Evolutionary conservation across 768 basidiomycete species (phyloP).

Genomic region (Obba rivulosa): DNA sequence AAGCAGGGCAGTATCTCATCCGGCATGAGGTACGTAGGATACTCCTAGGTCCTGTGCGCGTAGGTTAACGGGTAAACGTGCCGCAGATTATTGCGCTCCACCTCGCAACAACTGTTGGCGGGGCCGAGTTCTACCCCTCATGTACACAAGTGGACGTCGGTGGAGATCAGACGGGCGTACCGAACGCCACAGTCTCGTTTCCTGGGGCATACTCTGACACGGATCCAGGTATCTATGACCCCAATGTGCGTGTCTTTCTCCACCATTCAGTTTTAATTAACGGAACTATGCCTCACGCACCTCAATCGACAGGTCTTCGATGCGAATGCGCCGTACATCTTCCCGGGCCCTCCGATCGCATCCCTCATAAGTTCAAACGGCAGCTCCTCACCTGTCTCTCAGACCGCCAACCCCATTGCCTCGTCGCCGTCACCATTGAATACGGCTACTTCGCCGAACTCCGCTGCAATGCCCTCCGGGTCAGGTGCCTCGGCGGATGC

Average conservation of each 20-base stretch:
- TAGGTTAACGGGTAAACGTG: neutral
- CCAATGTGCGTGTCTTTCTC: slow-evolving; percentile 13
- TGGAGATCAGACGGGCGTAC: slow-evolving; percentile 47
- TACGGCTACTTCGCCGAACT: too few relatives aligned
- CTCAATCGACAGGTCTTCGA: neutral
- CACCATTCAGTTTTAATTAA: too few relatives aligned
- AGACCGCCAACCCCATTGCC: too few relatives aligned
- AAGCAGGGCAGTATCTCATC: slow-evolving; percentile 67
- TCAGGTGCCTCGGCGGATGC: too few relatives aligned
- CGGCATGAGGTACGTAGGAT: slow-evolving; percentile 48
- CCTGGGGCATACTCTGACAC: slow-evolving; percentile 70
- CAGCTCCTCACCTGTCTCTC: too few relatives aligned
- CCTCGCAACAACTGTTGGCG: slow-evolving; percentile 29
- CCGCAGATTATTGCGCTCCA: slow-evolving; percentile 26
- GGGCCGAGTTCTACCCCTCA: slow-evolving; percentile 73
- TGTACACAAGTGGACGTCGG: slow-evolving; percentile 53
- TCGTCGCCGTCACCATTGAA: too few relatives aligned
- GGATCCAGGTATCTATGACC: slow-evolving; percentile 67
- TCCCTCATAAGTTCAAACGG: slow-evolving; percentile 2
- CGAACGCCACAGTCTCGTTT: slow-evolving; percentile 48
- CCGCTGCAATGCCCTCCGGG: too few relatives aligned
- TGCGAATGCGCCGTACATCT: slow-evolving; percentile 14
- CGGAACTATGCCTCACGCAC: neutral
- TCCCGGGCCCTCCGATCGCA: slow-evolving; percentile 20
- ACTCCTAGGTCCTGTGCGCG: neutral